Evolutionary conservation across 192 early-diverging fungal genomes (phyloP), one percentile per base, ranked within the genome.

Genomic region (Coemansia nantahalensis): DNA sequence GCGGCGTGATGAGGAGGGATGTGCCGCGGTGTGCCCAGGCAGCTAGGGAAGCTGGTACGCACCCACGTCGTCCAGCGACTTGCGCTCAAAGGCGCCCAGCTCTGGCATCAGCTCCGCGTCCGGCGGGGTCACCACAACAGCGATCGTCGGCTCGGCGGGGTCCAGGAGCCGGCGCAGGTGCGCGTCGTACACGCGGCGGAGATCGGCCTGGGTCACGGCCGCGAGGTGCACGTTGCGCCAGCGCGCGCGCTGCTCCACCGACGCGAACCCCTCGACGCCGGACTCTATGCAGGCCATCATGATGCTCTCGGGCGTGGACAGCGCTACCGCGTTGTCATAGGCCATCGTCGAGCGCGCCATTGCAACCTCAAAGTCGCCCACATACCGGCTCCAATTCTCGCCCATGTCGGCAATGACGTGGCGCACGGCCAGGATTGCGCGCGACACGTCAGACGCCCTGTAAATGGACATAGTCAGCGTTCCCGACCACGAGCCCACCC

Each of bases 401-500:
- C 38, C 40, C 24, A 76, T 16, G 0, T 57, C 54, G 6, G 7
- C 45, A 3, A 79, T 8, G 7, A 65, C 31, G 36, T 39, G 17
- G 6, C 47, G 62, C 50, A 69, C 53, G 16, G 45, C 54, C 39
- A 52, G 28, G 15, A 65, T 56, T 0, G 66, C 67, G 42, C 68
- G 59, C 15, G 54, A 45, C 0, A 50, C 58, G 32, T 75, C 68
- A 8, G 67, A 53, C 1, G 72, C 78, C 10, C 54, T 38, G 12
- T 18, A 24, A 35, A 56, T 59, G 10, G 10, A n/a, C 9, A 71
- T 59, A 9, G 68, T 24, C 6, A 90, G 56, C 45, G 77, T 70
- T 12, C 80, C 79, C 0, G 79, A 51, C 86, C 88, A 88, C 22
- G 75, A 17, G 16, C 63, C 58, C 14, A 80, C 56, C 21, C 55